Evolutionary conservation across 768 basidiomycete genomes (phyloP).

Genomic region (Pulveroboletus sp.): DNA sequence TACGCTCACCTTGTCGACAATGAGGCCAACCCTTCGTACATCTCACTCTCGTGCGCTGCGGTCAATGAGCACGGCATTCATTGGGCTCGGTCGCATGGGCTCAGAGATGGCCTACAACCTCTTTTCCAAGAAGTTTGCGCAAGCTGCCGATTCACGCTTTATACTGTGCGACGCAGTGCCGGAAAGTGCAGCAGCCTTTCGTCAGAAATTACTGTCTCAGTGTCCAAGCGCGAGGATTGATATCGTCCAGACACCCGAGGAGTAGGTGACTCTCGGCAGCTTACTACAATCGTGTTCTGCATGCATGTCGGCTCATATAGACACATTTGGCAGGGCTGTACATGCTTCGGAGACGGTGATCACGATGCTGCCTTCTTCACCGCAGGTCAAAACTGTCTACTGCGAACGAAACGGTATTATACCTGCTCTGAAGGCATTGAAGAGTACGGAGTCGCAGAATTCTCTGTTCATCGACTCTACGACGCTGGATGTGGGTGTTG

Average conservation of each 20-base stretch:
- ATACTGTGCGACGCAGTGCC: conserved; percentile 75
- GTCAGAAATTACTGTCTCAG: conserved; percentile 46
- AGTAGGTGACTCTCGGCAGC: conserved; percentile 46
- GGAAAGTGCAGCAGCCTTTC: conserved; percentile 54
- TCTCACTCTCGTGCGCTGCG: conserved; percentile 36
- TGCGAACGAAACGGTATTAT: conserved; percentile 55
- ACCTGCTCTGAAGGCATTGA: conserved; percentile 51
- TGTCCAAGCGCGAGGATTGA: conserved; percentile 58
- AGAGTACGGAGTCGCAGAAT: conserved; percentile 30
- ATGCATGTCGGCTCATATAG: conserved; percentile 6
- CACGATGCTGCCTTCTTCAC: conserved; percentile 91
- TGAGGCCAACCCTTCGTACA: conserved; percentile 47
- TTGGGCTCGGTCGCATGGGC: conserved; percentile 87
- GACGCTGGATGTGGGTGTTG: conserved; percentile 76
- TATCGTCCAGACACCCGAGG: conserved; percentile 59
- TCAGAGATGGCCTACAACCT: conserved; percentile 83
- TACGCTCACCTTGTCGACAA: conserved; percentile 20
- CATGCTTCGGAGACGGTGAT: conserved; percentile 60
- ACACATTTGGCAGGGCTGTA: conserved; percentile 48
- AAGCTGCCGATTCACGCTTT: conserved; percentile 51
- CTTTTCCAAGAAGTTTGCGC: conserved; percentile 66
- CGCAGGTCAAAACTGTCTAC: conserved; percentile 80
- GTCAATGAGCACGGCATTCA: conserved; percentile 61
- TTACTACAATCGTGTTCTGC: neutral
- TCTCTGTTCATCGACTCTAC: conserved; percentile 88